Conservation (phyloP, 805 yeast species). For the Yamadazyma tumulicola region DNA sequence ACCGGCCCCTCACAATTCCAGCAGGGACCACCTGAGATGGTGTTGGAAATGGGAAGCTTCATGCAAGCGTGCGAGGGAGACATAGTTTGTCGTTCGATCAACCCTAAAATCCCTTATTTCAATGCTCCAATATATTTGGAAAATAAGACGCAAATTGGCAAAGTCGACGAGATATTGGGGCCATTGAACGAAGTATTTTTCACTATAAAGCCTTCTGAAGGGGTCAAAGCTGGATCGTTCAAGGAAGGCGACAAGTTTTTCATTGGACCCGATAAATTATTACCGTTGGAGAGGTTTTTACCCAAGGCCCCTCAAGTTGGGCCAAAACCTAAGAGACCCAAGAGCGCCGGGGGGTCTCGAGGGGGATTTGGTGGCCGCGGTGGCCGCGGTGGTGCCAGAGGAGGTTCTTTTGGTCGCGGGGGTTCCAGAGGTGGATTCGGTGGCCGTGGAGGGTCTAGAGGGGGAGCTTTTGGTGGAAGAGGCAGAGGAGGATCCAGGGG, state of each 20-base stretch:
- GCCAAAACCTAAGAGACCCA: constrained; percentile 74
- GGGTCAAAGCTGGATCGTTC: constrained; percentile 91
- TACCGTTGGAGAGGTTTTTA: constrained; percentile 93
- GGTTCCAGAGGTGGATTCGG: constrained; percentile 49
- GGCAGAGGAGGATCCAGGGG: constrained; percentile 37
- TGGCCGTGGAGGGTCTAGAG: constrained; percentile 35
- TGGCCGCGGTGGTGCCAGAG: constrained; percentile 34
- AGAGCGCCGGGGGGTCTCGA: constrained; percentile 53
- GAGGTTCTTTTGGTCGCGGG: constrained; percentile 34
- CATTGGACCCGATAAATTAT: constrained; percentile 91
- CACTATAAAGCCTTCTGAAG: constrained; percentile 94
- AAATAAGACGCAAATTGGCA: constrained; percentile 94
- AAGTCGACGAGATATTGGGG: constrained; percentile 96
- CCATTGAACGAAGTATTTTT: constrained; percentile 97
- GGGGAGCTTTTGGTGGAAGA: constrained; percentile 42
- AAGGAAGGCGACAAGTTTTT: constrained; percentile 94
- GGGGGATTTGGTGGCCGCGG: constrained; percentile 39
- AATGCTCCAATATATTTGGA: constrained; percentile 97
- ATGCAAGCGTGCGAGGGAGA: constrained; percentile 95
- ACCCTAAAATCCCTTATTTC: constrained; percentile 93
- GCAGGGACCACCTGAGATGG: constrained; percentile 93
- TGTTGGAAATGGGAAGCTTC: constrained; percentile 91
- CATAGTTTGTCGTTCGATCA: constrained; percentile 92
- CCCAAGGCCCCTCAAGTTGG: constrained; percentile 92
- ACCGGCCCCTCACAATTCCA: constrained; percentile 71